Evolutionary conservation across 768 basidiomycete genomes (phyloP).

Genomic region (Suillus plorans): DNA sequence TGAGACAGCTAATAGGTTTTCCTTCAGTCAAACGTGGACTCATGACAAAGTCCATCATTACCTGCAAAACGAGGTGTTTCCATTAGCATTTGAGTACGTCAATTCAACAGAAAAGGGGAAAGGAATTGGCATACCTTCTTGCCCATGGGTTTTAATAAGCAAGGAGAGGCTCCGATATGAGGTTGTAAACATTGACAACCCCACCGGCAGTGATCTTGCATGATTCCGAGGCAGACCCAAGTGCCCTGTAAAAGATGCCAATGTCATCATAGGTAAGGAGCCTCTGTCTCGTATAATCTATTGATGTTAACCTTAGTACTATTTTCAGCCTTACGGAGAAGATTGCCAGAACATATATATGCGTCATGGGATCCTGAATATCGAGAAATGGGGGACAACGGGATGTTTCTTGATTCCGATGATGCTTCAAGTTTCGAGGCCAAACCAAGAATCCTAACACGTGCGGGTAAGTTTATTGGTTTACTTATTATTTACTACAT

Average conservation of each 20-base stretch:
- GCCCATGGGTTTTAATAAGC: constrained; percentile 1
- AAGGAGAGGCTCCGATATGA: constrained; percentile 5
- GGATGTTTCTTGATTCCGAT: background rate
- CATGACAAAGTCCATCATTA: background rate
- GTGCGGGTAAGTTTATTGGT: background rate
- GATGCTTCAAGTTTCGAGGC: background rate
- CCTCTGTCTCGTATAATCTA: background rate
- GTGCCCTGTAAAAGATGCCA: background rate
- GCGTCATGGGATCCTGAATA: constrained; percentile 6
- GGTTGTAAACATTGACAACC: background rate
- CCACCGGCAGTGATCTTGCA: background rate
- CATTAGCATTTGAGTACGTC: background rate
- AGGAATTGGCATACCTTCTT: background rate
- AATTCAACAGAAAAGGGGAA: background rate
- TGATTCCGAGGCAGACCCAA: constrained; percentile 3
- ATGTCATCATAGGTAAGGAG: constrained; percentile 5
- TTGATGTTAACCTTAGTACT: background rate
- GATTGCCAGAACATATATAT: background rate
- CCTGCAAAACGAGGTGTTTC: background rate
- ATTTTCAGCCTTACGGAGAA: background rate
- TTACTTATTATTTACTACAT: background rate
- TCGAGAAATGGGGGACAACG: background rate
- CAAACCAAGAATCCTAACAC: background rate
- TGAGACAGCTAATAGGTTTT: background rate
- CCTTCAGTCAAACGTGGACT: background rate